phyloP scores from a whole-genome alignment of 371 early-diverging fungal genomes.

The Coemansia sp. region DNA sequence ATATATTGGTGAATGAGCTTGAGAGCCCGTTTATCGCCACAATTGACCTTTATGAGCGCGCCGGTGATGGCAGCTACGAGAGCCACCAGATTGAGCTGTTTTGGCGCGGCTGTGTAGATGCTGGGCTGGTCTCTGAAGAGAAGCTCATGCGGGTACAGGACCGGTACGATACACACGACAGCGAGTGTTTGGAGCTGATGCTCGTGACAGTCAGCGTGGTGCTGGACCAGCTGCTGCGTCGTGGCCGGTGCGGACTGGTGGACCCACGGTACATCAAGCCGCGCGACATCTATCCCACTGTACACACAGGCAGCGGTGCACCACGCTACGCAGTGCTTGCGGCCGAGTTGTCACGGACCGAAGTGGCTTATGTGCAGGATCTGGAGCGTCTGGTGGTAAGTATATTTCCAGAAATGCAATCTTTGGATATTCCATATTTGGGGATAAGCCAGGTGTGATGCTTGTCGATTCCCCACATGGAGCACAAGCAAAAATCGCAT shows the following conservation, averaged over 20 bases:
- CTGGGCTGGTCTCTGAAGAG: slow-evolving; percentile 21
- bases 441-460: no score
- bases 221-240: slow-evolving; percentile 29
- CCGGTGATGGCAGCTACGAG: slow-evolving; percentile 13
- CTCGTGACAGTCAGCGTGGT: slow-evolving; percentile 20
- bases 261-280: slow-evolving; percentile 39
- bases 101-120: slow-evolving; percentile 41
- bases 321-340: slow-evolving; percentile 33
- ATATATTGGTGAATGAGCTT: slow-evolving; percentile 46
- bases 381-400: slow-evolving; percentile 34
- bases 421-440: no score
- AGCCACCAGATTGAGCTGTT: slow-evolving; percentile 31
- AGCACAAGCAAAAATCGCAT: background rate
- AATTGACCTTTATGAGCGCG: slow-evolving; percentile 33
- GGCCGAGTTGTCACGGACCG: slow-evolving; percentile 41
- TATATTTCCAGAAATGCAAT: no score
- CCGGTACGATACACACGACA: background rate
- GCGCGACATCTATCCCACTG: slow-evolving; percentile 31
- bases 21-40: slow-evolving; percentile 49
- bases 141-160: slow-evolving; percentile 1
- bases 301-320: slow-evolving; percentile 5
- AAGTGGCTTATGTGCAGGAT: slow-evolving; percentile 48
- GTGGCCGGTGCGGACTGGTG: slow-evolving; percentile 14
- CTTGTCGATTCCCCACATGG: no score
- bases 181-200: slow-evolving; percentile 25